These are phyloP conservation scores for Lasiodiplodia theobromae DNA, from an alignment of 2,329 filamentous ascomycete species.

Conservation along the genomic window DNA sequence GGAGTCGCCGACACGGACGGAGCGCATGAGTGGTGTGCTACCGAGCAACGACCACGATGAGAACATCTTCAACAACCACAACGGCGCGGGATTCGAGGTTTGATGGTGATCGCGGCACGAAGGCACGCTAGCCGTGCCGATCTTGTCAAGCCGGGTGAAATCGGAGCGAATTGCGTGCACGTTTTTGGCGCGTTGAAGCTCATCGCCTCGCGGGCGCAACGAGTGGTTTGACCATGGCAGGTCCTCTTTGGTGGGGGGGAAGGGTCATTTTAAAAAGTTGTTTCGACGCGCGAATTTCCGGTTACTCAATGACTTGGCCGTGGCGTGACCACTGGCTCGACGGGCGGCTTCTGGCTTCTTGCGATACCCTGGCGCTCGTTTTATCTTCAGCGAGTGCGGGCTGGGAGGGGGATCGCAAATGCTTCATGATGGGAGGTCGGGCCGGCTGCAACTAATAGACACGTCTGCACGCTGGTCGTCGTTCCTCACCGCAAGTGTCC, in stretches of 20 bases:
- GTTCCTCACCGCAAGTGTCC: constrained; percentile 14
- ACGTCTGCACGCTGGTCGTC: constrained; percentile 24
- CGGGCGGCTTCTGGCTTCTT: constrained; percentile 23
- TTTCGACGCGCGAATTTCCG: constrained; percentile 25
- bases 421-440: constrained; percentile 15
- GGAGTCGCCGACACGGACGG: constrained; percentile 42
- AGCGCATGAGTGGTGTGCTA: constrained; percentile 61
- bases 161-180: constrained; percentile 12
- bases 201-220: neutral
- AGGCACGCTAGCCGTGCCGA: constrained; percentile 28
- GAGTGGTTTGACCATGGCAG: constrained; percentile 7
- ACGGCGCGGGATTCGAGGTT: constrained; percentile 48
- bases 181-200: neutral
- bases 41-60: constrained; percentile 54
- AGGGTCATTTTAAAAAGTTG: constrained; percentile 27
- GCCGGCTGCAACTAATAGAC: constrained; percentile 26
- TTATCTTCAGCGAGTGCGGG: constrained; percentile 18
- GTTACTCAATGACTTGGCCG: constrained; percentile 22
- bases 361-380: constrained; percentile 29
- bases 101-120: constrained; percentile 27
- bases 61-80: constrained; percentile 52
- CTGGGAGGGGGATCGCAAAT: constrained; percentile 24
- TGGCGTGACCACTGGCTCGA: constrained; percentile 21
- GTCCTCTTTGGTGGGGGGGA: constrained; percentile 10
- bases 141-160: constrained; percentile 14